phyloP scores from a whole-genome alignment of 2,329 filamentous ascomycete genomes.

The Sporothrix globosa region DNA sequence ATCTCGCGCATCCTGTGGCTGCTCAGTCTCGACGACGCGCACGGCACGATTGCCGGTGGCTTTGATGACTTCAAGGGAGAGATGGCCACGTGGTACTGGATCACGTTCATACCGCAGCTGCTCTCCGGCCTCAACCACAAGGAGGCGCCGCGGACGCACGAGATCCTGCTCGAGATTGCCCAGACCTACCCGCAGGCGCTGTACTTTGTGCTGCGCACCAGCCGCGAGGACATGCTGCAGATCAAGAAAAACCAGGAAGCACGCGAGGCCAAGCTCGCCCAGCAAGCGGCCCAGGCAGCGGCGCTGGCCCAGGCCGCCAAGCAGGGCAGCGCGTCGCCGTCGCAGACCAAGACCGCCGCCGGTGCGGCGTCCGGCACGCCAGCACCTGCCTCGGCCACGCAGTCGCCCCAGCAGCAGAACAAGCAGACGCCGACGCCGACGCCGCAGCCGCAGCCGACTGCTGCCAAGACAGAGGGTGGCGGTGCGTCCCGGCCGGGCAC shows the following conservation, averaged over 20 bases:
- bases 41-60: constrained; percentile 78
- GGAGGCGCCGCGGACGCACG: constrained; percentile 83
- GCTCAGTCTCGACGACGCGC: constrained; percentile 86
- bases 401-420: constrained; percentile 36
- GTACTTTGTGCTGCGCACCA: constrained; percentile 93
- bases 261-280: constrained; percentile 63
- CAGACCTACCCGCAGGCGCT: constrained; percentile 94
- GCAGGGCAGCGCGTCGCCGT: constrained; percentile 50
- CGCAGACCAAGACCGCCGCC: constrained; percentile 50
- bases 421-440: constrained; percentile 22
- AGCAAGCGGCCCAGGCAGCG: constrained; percentile 39
- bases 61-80: constrained; percentile 98
- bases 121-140: constrained; percentile 89
- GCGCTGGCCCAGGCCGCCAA: constrained; percentile 40
- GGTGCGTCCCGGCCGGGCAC: constrained; percentile 33
- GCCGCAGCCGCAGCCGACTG: neutral
- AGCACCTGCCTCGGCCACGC: constrained; percentile 48
- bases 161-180: constrained; percentile 87
- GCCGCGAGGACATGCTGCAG: constrained; percentile 86
- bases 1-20: constrained; percentile 94
- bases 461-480: constrained; percentile 42
- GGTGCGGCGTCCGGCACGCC: neutral
- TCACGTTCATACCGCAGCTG: constrained; percentile 96
- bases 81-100: constrained; percentile 99
- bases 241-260: constrained; percentile 88